These are phyloP conservation scores for Cardamine resedifolia DNA, from an alignment of 345 rosid species.

Conservation along the genomic window DNA sequence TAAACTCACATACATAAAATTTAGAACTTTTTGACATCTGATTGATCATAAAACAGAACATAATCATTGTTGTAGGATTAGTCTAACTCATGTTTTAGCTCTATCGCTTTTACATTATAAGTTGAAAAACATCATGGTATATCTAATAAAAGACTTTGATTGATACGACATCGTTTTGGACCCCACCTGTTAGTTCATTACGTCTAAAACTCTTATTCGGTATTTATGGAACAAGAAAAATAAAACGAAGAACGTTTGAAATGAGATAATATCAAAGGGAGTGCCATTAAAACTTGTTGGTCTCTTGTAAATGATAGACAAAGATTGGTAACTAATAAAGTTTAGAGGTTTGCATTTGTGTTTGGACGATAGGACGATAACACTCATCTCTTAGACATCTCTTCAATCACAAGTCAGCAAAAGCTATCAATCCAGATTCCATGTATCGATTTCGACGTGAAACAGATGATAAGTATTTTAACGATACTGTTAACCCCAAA, in stretches of 20 bases:
- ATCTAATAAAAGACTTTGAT: conserved; percentile 12
- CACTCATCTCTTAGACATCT: conserved; percentile 35
- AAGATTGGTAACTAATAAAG: conserved; percentile 41
- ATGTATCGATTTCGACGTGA: conserved; percentile 28
- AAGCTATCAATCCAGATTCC: conserved; percentile 31
- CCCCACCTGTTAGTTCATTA: conserved; percentile 30
- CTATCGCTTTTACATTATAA: neutral
- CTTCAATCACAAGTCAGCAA: conserved; percentile 35
- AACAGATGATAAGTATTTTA: conserved; percentile 7
- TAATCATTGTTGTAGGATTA: conserved; percentile 15
- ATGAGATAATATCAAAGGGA: conserved; percentile 25
- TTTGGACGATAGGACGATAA: conserved; percentile 34
- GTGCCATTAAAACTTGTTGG: conserved; percentile 25
- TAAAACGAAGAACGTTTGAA: conserved; percentile 18
- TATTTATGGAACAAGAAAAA: conserved; percentile 33
- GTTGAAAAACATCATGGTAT: conserved; percentile 32
- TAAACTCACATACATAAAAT: conserved; percentile 10
- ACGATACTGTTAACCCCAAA: neutral
- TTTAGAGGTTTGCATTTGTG: conserved; percentile 34
- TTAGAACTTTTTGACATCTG: conserved; percentile 21
- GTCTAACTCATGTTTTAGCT: conserved; percentile 11
- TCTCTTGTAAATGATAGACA: conserved; percentile 31
- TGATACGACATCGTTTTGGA: conserved; percentile 31
- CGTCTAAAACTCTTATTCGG: conserved; percentile 33
- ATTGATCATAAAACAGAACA: conserved; percentile 21